phyloP scores from a whole-genome alignment of 1,284 basidiomycete genomes.

The Amylostereum chailletii region DNA sequence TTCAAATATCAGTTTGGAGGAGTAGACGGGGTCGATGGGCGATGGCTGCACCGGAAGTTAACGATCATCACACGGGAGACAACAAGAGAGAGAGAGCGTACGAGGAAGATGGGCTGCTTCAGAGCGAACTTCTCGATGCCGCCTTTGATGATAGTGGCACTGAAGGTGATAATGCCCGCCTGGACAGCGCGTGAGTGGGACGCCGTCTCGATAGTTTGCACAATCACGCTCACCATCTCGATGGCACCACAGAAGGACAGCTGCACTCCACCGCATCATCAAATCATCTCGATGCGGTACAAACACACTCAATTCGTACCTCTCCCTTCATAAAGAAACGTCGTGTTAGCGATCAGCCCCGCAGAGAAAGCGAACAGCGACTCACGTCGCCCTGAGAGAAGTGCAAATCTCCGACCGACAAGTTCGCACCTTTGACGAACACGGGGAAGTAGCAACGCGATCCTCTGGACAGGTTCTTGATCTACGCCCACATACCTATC shows the following conservation, averaged over 20 bases:
- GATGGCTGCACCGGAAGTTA: constrained; percentile 40
- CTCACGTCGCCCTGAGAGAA: constrained; percentile 75
- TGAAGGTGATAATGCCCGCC: constrained; percentile 73
- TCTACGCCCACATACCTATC: constrained; percentile 27
- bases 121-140: constrained; percentile 69
- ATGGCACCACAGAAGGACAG: constrained; percentile 74
- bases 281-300: too few relatives aligned
- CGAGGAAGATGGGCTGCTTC: constrained; percentile 70
- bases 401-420: constrained; percentile 75
- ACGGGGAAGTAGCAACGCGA: constrained; percentile 75
- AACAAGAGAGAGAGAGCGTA: constrained; percentile 16
- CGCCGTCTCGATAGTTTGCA: neutral
- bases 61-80: neutral
- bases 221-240: constrained; percentile 45
- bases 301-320: constrained; percentile 14
- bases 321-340: constrained; percentile 38
- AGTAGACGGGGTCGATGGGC: constrained; percentile 68
- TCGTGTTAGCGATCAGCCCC: neutral
- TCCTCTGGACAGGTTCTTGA: constrained; percentile 66
- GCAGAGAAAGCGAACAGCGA: constrained; percentile 2
- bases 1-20: constrained; percentile 58
- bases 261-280: neutral
- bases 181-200: constrained; percentile 20
- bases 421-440: constrained; percentile 66
- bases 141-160: constrained; percentile 65